phyloP scores from a whole-genome alignment of 2,329 filamentous ascomycete genomes.

The Plenodomus lindquistii region DNA sequence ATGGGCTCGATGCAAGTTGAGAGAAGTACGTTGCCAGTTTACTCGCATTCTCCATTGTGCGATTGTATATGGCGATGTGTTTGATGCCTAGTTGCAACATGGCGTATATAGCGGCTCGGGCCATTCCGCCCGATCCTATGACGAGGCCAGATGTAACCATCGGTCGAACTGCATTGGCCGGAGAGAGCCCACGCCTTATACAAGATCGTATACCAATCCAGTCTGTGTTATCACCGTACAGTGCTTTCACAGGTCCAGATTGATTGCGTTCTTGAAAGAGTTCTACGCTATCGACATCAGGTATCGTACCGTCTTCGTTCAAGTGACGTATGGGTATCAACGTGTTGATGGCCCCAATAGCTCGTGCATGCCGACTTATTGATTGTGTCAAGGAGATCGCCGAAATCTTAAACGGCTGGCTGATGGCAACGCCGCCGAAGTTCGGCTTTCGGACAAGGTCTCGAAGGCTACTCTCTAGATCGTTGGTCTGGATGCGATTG shows the following conservation, averaged over 20 bases:
- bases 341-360: conserved; percentile 77
- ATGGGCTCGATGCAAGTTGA: conserved; percentile 43
- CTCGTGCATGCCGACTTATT: conserved; percentile 70
- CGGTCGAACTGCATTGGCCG: conserved; percentile 62
- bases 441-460: conserved; percentile 64
- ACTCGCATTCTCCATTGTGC: conserved; percentile 66
- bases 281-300: conserved; percentile 57
- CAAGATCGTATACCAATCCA: conserved; percentile 79
- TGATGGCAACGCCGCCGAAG: conserved; percentile 73
- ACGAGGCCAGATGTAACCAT: conserved; percentile 56
- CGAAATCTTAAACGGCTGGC: conserved; percentile 74
- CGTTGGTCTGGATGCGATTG: conserved; percentile 62
- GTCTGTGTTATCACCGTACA: conserved; percentile 80
- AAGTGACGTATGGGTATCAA: conserved; percentile 70
- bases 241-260: conserved; percentile 66
- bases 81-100: conserved; percentile 79
- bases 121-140: conserved; percentile 70
- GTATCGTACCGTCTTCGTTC: conserved; percentile 58
- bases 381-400: conserved; percentile 66
- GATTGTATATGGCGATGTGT: conserved; percentile 74
- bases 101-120: conserved; percentile 74
- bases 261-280: conserved; percentile 62
- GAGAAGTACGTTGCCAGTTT: conserved; percentile 71
- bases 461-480: conserved; percentile 60
- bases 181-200: conserved; percentile 71